These are phyloP conservation scores for Hemileia vastatrix DNA, from an alignment of 1,284 basidiomycete species.

Conservation along the genomic window DNA sequence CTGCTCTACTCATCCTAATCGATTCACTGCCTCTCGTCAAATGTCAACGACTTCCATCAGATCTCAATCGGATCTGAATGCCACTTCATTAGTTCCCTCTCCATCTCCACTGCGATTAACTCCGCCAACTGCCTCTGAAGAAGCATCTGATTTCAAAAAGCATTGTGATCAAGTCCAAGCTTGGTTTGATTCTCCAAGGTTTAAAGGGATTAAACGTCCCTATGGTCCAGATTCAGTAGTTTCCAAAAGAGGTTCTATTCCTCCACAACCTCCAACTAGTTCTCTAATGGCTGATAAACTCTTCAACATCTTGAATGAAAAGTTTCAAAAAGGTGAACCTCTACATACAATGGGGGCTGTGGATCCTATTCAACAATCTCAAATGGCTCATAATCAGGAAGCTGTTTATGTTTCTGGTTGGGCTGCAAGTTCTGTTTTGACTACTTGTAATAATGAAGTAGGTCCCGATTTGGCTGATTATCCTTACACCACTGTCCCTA, in stretches of 20 bases:
- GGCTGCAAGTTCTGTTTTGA: conserved; percentile 78
- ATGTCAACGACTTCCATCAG: too few relatives aligned
- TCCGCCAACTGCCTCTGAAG: conserved; percentile 57
- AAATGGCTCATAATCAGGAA: conserved; percentile 91
- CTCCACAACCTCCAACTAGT: conserved; percentile 63
- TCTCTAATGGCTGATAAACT: conserved; percentile 74
- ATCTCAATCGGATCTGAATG: too few relatives aligned
- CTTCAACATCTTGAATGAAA: conserved; percentile 57
- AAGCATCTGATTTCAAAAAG: conserved; percentile 57
- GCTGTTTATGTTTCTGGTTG: conserved; percentile 93
- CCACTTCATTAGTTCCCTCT: too few relatives aligned
- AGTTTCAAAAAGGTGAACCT: conserved; percentile 57
- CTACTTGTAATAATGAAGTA: conserved; percentile 86
- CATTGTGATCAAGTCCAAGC: conserved; percentile 57
- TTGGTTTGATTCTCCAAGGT: conserved; percentile 68
- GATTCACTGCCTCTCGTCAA: too few relatives aligned
- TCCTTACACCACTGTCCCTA: conserved; percentile 86
- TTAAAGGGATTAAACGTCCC: conserved; percentile 61
- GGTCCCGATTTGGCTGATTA: conserved; percentile 96
- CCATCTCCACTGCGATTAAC: conserved; percentile 55
- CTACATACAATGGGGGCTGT: conserved; percentile 79
- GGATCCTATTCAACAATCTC: conserved; percentile 87
- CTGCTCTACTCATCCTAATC: too few relatives aligned
- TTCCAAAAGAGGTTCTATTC: conserved; percentile 74
- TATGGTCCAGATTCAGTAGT: conserved; percentile 71